Base-by-base conservation (phyloP, 2,329 filamentous ascomycete species). In the Thielaviopsis musarum region DNA sequence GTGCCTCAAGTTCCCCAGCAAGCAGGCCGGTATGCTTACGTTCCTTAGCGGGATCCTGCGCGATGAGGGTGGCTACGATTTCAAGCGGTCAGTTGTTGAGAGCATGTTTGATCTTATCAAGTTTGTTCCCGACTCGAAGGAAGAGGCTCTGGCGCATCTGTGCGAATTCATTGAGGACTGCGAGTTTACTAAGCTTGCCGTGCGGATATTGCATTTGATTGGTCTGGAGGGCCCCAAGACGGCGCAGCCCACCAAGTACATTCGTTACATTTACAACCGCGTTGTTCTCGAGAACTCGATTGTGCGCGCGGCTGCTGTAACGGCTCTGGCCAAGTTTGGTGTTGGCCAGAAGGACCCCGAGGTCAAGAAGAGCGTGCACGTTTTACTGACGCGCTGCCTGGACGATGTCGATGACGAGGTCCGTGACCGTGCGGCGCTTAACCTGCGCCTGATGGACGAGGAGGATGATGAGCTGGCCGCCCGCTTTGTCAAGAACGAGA, bases 111-210 rank as follows among this genome's bases (percentile, higher is more conserved):
- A 98, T 67, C 76, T 98, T 59, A 97, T 98, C 77, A 96, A 97
- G 72, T 98, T 98, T 67, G 91, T 98, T 2, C 93, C 93, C 1
- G 93, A 96, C 62, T 83, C 82, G 34, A 85, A 84, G 71, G 82
- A 85, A 67, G 82, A 85, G 65, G 91, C 93, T 19, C 82, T 98
- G 55, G 88, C 91, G 15, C 93, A 97, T 68, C 82, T 98, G 22
- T 97, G 93, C 75, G 93, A 98, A 70, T 98, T 98, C 70, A 98
- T 98, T 64, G 93, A 98, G 73, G 93, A 98, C 70, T 98, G 93
- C 75, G 93, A 98, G 70, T 98, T 97, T 72, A 96, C 93, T 28
- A 98, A 98, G 75, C 79, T 98, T 63, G 91, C 93, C 30, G 91
- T 98, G 54, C 85, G 93, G 62, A 94, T 98, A 66, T 76, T 98